Evolutionary conservation across 192 early-diverging fungal genomes (phyloP).

Genomic region (Coemansia biformis): DNA sequence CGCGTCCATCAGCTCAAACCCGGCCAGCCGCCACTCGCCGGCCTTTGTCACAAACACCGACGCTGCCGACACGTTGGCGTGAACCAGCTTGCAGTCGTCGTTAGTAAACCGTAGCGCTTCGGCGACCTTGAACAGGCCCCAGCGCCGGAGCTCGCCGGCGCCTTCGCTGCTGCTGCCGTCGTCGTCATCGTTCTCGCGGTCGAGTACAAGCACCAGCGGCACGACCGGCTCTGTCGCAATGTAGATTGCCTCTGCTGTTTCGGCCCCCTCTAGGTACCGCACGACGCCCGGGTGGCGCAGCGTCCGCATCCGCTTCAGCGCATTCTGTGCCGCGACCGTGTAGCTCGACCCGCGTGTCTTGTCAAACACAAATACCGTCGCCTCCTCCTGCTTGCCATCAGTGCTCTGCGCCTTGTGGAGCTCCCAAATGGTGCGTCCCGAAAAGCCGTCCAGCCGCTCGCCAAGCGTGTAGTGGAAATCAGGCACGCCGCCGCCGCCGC

Average conservation of each 20-base stretch:
- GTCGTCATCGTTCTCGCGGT: conserved; percentile 46
- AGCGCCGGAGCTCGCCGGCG: conserved; percentile 68
- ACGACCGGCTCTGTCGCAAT: conserved; percentile 84
- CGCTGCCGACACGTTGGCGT: conserved; percentile 73
- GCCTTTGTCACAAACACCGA: conserved; percentile 84
- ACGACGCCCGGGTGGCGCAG: conserved; percentile 86
- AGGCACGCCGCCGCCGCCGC: conserved; percentile 49
- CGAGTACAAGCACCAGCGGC: conserved; percentile 62
- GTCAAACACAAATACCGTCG: conserved; percentile 85
- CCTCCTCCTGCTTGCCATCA: conserved; percentile 56
- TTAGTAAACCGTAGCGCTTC: conserved; percentile 84
- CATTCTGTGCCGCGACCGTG: conserved; percentile 81
- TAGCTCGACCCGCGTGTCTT: conserved; percentile 57
- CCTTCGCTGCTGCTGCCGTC: no score
- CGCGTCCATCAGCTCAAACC: conserved; percentile 72
- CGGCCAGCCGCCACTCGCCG: conserved; percentile 95
- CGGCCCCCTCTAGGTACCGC: conserved; percentile 79
- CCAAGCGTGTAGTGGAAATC: conserved; percentile 65
- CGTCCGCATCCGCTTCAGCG: conserved; percentile 78
- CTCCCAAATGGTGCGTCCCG: conserved; percentile 60
- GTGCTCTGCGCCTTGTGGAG: conserved; percentile 42
- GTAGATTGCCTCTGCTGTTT: conserved; percentile 61
- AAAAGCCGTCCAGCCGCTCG: conserved; percentile 57
- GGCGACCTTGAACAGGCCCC: conserved; percentile 88
- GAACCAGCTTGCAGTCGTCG: conserved; percentile 77